These are phyloP conservation scores for Stachybotrys chlorohalonatus DNA, from an alignment of 2,329 filamentous ascomycete genomes.

Conservation along the genomic window DNA sequence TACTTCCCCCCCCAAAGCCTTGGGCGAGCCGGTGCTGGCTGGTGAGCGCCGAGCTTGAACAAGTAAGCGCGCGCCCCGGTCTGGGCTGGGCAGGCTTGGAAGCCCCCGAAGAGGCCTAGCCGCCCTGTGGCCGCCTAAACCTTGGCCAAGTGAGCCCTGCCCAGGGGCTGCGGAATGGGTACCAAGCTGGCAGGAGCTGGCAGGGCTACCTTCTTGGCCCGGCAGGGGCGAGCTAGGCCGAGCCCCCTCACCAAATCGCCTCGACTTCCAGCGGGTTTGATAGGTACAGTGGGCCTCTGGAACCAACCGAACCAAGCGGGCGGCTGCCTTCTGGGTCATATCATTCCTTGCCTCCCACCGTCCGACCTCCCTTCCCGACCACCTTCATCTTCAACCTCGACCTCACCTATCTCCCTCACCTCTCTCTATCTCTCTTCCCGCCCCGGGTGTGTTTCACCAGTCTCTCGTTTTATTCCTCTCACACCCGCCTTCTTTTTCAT, in stretches of 20 bases:
- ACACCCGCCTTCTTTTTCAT: neutral
- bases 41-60: no score
- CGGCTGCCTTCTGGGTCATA: neutral
- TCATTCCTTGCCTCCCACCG: neutral
- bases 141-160: neutral
- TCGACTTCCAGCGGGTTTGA: neutral
- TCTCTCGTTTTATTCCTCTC: neutral
- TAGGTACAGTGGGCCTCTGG: neutral
- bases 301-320: neutral
- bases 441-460: neutral
- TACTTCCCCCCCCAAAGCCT: neutral
- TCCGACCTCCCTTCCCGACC: neutral
- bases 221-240: neutral
- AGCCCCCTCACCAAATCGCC: neutral
- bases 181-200: neutral
- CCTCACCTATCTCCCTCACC: neutral
- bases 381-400: neutral
- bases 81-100: neutral
- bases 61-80: neutral
- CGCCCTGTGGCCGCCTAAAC: neutral
- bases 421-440: neutral
- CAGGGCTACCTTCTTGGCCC: no score
- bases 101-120: neutral
- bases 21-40: neutral
- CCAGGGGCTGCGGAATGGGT: neutral